Evolutionary conservation across 139 green algal genomes (phyloP).

Genomic region (Micromonas commoda): DNA sequence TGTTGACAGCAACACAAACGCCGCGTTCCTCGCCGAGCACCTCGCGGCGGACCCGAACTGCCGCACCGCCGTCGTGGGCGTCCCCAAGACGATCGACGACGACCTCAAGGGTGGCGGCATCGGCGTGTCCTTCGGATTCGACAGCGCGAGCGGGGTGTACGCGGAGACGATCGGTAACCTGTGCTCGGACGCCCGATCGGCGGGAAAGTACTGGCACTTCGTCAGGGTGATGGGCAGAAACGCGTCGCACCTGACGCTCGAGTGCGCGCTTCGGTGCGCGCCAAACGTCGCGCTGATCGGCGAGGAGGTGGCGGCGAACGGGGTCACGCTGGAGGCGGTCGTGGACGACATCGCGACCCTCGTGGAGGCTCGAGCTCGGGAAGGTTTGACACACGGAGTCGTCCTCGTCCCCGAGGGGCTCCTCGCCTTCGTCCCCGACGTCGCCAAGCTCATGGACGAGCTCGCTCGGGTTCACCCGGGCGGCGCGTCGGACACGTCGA

Average conservation of each 20-base stretch:
- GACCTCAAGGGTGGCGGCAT: constrained; percentile 55
- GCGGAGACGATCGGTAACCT: constrained; percentile 59
- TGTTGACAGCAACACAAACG: constrained; percentile 67
- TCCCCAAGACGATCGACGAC: constrained; percentile 66
- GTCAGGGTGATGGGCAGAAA: constrained; percentile 57
- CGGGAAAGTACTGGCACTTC: constrained; percentile 65
- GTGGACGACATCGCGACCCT: neutral
- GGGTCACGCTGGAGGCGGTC: neutral
- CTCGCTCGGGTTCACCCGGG: too few species aligned
- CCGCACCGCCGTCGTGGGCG: constrained; percentile 47
- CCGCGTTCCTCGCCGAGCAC: constrained; percentile 47
- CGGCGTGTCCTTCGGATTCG: constrained; percentile 56
- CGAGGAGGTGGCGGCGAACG: constrained; percentile 45
- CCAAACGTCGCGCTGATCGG: constrained; percentile 54
- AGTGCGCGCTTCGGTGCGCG: constrained; percentile 58
- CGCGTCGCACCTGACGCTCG: constrained; percentile 59
- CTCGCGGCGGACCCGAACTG: constrained; percentile 15
- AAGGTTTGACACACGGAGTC: constrained; percentile 39
- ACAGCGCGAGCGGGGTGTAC: constrained; percentile 59
- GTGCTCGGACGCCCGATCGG: constrained; percentile 44
- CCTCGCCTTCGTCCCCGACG: constrained; percentile 49
- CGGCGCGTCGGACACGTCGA: neutral
- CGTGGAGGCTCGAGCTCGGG: neutral
- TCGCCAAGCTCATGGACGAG: constrained; percentile 40
- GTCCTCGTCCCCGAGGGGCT: constrained; percentile 58